These are phyloP conservation scores for Acanthamoeba sp. DNA, from an alignment of 208 protist species.

Conservation along the genomic window DNA sequence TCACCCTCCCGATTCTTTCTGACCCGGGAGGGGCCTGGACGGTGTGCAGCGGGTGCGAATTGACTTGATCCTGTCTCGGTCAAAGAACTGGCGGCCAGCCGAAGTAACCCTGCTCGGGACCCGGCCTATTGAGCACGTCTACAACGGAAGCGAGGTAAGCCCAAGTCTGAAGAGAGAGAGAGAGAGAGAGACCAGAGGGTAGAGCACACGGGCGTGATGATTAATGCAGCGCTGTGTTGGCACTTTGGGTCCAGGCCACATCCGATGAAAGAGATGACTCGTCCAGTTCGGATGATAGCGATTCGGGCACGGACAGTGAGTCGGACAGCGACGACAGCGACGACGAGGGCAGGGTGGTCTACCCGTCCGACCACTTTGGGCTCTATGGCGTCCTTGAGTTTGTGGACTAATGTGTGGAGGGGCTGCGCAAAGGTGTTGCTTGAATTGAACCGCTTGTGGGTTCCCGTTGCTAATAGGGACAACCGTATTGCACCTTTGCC, in stretches of 20 bases:
- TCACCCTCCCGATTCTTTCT: background rate
- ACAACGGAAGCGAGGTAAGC: slow-evolving; percentile 28
- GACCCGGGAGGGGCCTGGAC: background rate
- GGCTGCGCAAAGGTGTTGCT: too few relatives aligned
- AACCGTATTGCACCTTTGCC: too few relatives aligned
- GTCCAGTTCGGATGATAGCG: slow-evolving; percentile 45
- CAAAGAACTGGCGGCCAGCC: slow-evolving; percentile 48
- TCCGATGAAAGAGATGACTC: slow-evolving; percentile 28
- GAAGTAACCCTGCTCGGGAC: background rate
- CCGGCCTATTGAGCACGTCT: slow-evolving; percentile 4
- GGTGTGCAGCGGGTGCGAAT: slow-evolving; percentile 3
- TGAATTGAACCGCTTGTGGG: too few relatives aligned
- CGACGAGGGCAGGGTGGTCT: slow-evolving; percentile 37
- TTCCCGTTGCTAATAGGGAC: too few relatives aligned
- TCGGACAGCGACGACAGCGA: slow-evolving; percentile 14
- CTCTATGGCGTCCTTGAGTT: slow-evolving; percentile 57
- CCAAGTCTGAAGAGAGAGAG: background rate
- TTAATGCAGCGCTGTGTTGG: background rate
- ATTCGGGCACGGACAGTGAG: slow-evolving; percentile 20
- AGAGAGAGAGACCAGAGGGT: too few relatives aligned
- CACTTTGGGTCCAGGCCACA: background rate
- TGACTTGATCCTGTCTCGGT: slow-evolving; percentile 49
- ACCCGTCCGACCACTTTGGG: slow-evolving; percentile 51
- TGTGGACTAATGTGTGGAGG: background rate
- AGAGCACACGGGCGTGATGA: too few relatives aligned